Conservation (phyloP, 306 rosid genomes). For the Mimosa bimucronata region DNA sequence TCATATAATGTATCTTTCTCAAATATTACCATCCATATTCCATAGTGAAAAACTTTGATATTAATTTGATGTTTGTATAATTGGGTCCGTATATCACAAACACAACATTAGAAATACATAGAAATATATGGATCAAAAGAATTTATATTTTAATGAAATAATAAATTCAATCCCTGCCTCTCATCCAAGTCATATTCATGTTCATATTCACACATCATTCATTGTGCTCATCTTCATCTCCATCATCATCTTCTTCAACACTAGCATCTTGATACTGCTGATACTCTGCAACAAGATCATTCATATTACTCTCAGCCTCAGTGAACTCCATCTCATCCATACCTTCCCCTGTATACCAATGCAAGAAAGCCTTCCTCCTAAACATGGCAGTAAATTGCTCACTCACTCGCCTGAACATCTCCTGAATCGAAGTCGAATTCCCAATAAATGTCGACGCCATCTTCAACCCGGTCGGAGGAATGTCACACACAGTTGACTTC, state of each 20-base stretch:
- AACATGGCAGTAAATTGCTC: constrained; percentile 84
- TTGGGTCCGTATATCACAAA: neutral
- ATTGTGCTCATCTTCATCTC: constrained; percentile 54
- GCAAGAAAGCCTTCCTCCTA: constrained; percentile 79
- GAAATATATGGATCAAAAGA: neutral
- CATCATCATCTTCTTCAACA: constrained; percentile 63
- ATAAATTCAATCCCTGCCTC: neutral
- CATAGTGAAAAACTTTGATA: too few relatives aligned
- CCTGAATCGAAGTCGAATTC: constrained; percentile 70
- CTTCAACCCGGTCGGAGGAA: constrained; percentile 70
- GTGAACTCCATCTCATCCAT: constrained; percentile 85
- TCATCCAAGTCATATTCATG: neutral
- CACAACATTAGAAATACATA: neutral
- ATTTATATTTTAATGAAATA: neutral
- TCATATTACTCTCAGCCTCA: constrained; percentile 77
- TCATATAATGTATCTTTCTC: too few relatives aligned
- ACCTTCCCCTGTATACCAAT: constrained; percentile 79
- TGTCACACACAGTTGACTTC: constrained; percentile 73
- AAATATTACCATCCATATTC: too few relatives aligned
- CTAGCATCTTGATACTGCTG: constrained; percentile 79
- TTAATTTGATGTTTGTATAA: neutral
- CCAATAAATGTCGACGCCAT: constrained; percentile 76
- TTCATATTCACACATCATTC: constrained; percentile 32
- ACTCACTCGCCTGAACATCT: constrained; percentile 71
- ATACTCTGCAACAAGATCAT: constrained; percentile 69